Evolutionary conservation across 139 green algal species (phyloP), one percentile per base, ranked within the genome.

Genomic region (Desmodesmus armatus): DNA sequence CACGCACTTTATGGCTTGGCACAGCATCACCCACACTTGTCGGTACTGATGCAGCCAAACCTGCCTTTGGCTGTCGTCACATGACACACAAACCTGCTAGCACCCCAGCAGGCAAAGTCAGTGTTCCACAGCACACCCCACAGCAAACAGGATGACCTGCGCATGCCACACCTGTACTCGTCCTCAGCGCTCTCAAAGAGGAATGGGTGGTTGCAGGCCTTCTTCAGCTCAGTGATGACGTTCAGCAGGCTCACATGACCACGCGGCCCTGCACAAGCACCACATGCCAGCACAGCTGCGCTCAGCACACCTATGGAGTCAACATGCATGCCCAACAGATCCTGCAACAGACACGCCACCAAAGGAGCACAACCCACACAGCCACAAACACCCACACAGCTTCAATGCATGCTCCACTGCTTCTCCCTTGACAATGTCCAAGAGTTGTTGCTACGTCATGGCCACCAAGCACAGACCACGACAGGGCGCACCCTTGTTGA

Each of bases 131-230:
- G 21, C 53, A 21, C 17, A 21, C 53, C 21, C 53, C 58, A 7
- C 78, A 27, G n/a, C n/a, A n/a, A n/a, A n/a, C n/a, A n/a, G n/a
- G n/a, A n/a, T n/a, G n/a, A 89, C 88, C 6, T 27, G 29, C 29
- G n/a, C n/a, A n/a, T n/a, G n/a, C n/a, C n/a, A n/a, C 92, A 90
- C 0, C 93, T 90, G 87, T 94, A 96, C 49, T 94, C 85, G 53
- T 93, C 91, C 80, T 93, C 88, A 2, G 76, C 78, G 6, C 23
- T 71, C 29, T 86, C 69, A 85, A 98, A 96, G 37, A 97, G 91
- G 91, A 96, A 98, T 27, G 97, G 97, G 91, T 99, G 97, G 91
- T 99, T 99, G 94, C 96, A 99, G 90, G 95, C 98, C 92, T 99
- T 99, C 84, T 96, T 93, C 88, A 99, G 92, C 94, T 99, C 95